Evolutionary conservation across 352 stramenopile species (phyloP).

Genomic region (Peronosclerospora sorghi): DNA sequence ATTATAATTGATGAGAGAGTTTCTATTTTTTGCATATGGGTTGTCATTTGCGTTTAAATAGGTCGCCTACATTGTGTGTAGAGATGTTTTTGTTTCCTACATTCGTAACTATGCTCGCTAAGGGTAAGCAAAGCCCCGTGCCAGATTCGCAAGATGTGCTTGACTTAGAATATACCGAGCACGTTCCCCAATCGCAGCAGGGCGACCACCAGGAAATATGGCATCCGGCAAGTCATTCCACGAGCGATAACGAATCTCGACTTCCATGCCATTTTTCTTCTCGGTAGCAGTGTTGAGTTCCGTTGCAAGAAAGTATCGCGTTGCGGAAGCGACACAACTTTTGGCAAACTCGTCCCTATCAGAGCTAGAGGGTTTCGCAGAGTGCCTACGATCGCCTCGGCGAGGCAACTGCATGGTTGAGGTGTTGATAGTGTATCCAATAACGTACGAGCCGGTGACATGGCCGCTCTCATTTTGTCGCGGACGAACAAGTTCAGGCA

Average conservation of each 20-base stretch:
- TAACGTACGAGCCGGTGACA: constrained; percentile 50
- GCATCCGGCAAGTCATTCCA: constrained; percentile 62
- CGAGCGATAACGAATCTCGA: constrained; percentile 40
- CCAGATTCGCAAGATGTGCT: constrained; percentile 54
- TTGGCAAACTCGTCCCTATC: constrained; percentile 22
- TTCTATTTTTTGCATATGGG: too few relatives aligned
- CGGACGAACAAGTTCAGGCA: constrained; percentile 48
- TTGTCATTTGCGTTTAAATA: too few relatives aligned
- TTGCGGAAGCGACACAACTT: constrained; percentile 41
- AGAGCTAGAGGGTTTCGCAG: neutral
- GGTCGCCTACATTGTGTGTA: too few relatives aligned
- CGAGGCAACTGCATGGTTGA: constrained; percentile 3
- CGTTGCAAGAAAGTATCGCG: constrained; percentile 73
- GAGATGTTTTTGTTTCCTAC: neutral
- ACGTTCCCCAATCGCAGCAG: constrained; percentile 54
- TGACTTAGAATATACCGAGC: constrained; percentile 70
- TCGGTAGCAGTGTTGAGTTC: constrained; percentile 48
- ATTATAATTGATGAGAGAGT: too few relatives aligned
- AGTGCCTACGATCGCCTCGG: constrained; percentile 6
- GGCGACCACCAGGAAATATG: constrained; percentile 48
- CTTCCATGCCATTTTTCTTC: constrained; percentile 48
- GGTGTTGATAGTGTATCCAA: constrained; percentile 46
- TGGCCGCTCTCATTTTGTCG: neutral
- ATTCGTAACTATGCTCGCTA: too few relatives aligned
- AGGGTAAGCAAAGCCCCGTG: constrained; percentile 36